Percentiles rank a stretch among this genome's conserved stretches.
phyloP scores from a whole-genome alignment of 345 rosid genomes.

The Camelina hispida region DNA sequence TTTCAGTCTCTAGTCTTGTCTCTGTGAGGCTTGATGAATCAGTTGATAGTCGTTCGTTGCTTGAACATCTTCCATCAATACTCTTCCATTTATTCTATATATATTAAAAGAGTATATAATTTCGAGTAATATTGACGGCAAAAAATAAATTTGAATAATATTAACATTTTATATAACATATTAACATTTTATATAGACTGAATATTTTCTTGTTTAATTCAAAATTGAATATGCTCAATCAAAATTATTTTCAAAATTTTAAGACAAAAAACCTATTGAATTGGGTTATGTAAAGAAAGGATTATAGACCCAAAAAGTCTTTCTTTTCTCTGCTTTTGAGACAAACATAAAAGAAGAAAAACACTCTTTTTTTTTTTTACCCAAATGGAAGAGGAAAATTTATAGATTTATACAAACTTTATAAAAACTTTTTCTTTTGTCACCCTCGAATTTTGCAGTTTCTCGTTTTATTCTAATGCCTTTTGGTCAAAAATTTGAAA shows the following conservation, averaged over 20 bases:
- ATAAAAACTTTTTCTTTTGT: constrained; percentile 10
- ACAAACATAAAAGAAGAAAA: not conserved
- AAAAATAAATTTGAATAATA: no score
- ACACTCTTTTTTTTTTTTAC: constrained; percentile 6
- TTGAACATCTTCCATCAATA: constrained; percentile 30
- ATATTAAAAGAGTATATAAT: not conserved
- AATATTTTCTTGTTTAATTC: not conserved
- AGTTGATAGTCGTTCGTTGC: constrained; percentile 40
- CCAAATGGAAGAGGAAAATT: constrained; percentile 30
- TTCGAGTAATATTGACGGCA: no score
- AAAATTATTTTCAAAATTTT: constrained; percentile 3
- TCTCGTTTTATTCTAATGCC: constrained; percentile 5
- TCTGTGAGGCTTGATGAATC: constrained; percentile 44
- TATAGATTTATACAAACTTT: constrained; percentile 21
- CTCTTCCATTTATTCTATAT: constrained; percentile 26
- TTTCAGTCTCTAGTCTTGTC: constrained; percentile 36
- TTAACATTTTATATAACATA: no score
- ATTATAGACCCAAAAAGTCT: constrained; percentile 1
- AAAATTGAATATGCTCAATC: not conserved
- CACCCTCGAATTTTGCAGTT: constrained; percentile 32
- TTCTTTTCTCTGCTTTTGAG: constrained; percentile 43
- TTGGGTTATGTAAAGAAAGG: constrained; percentile 6
- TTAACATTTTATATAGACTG: not conserved
- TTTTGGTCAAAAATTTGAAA: constrained; percentile 24
- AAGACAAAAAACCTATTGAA: not conserved